phyloP scores from a whole-genome alignment of 2,329 filamentous ascomycete genomes.

The Zasmidium angulare region DNA sequence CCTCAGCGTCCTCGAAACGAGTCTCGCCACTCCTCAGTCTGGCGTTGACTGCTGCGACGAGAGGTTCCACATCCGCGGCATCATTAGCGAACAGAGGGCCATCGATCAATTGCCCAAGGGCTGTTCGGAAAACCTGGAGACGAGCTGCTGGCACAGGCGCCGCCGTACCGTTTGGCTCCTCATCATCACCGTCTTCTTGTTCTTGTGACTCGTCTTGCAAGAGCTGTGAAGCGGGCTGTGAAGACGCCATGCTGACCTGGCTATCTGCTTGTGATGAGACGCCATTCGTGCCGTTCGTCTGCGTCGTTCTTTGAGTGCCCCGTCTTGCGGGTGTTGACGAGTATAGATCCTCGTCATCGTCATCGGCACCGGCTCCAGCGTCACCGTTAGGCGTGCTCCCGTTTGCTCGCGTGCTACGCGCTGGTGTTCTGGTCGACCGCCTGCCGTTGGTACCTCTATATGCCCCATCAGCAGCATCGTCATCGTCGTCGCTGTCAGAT shows the following conservation, averaged over 20 bases:
- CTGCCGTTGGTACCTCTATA: slow-evolving; percentile 26
- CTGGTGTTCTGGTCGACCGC: slow-evolving; percentile 29
- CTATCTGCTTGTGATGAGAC: slow-evolving; percentile 45
- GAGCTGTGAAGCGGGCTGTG: slow-evolving; percentile 72
- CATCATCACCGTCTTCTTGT: slow-evolving; percentile 32
- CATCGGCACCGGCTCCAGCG: slow-evolving; percentile 33
- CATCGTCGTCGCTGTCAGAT: slow-evolving; percentile 58
- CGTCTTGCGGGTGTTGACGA: slow-evolving; percentile 33
- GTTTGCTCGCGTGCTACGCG: slow-evolving; percentile 23
- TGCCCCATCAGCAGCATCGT: slow-evolving; percentile 49
- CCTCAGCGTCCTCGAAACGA: slow-evolving; percentile 70
- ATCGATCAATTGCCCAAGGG: slow-evolving; percentile 79
- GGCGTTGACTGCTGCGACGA: slow-evolving; percentile 78
- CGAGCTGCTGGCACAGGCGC: slow-evolving; percentile 60
- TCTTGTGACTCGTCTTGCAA: slow-evolving; percentile 55
- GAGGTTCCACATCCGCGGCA: slow-evolving; percentile 69
- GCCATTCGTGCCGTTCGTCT: slow-evolving; percentile 36
- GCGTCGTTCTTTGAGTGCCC: slow-evolving; percentile 34
- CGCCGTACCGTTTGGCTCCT: slow-evolving; percentile 41
- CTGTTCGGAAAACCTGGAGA: slow-evolving; percentile 72
- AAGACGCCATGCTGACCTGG: slow-evolving; percentile 75
- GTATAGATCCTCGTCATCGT: slow-evolving; percentile 56
- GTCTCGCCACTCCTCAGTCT: slow-evolving; percentile 60
- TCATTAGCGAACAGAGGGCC: slow-evolving; percentile 85
- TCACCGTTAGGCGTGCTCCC: slow-evolving; percentile 26